Evolutionary conservation across 2,329 filamentous ascomycete genomes (phyloP).

Genomic region (Sordariomycetes sp.): DNA sequence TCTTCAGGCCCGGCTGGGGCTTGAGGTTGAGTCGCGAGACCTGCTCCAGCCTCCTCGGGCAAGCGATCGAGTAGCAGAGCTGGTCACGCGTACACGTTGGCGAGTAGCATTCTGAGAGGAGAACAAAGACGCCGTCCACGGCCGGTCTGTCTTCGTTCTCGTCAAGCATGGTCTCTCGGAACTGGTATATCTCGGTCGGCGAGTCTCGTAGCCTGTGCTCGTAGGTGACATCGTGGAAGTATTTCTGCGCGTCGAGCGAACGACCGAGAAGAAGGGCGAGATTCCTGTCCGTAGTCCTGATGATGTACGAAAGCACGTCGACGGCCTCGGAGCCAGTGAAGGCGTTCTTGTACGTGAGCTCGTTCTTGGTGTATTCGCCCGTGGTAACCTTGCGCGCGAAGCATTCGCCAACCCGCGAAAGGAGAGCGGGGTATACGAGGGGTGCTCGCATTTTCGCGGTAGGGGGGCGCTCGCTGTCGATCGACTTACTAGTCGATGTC

Average conservation of each 20-base stretch:
- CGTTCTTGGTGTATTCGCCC: slow-evolving; percentile 89
- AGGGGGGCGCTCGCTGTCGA: slow-evolving; percentile 44
- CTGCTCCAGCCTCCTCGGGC: slow-evolving; percentile 85
- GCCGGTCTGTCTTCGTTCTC: slow-evolving; percentile 59
- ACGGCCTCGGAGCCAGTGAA: slow-evolving; percentile 95
- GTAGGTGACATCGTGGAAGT: slow-evolving; percentile 98
- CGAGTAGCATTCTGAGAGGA: slow-evolving; percentile 95
- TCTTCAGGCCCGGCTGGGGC: slow-evolving; percentile 76
- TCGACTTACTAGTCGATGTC: slow-evolving; percentile 43
- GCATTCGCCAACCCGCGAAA: slow-evolving; percentile 87
- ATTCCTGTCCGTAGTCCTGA: slow-evolving; percentile 93
- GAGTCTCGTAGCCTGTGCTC: slow-evolving; percentile 92
- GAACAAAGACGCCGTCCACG: slow-evolving; percentile 92
- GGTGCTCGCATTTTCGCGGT: slow-evolving; percentile 61
- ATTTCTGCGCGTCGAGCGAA: slow-evolving; percentile 93
- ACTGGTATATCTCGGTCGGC: slow-evolving; percentile 92
- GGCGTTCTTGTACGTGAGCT: slow-evolving; percentile 90
- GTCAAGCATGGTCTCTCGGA: slow-evolving; percentile 85
- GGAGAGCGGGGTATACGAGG: slow-evolving; percentile 82
- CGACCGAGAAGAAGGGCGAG: slow-evolving; percentile 82
- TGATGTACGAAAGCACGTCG: slow-evolving; percentile 91
- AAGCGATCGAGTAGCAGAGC: slow-evolving; percentile 96
- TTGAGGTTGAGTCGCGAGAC: slow-evolving; percentile 91
- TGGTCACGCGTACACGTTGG: slow-evolving; percentile 93
- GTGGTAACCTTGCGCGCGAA: slow-evolving; percentile 83